phyloP scores from a whole-genome alignment of 192 early-diverging fungal species.

The Chytriomyces confervae region DNA sequence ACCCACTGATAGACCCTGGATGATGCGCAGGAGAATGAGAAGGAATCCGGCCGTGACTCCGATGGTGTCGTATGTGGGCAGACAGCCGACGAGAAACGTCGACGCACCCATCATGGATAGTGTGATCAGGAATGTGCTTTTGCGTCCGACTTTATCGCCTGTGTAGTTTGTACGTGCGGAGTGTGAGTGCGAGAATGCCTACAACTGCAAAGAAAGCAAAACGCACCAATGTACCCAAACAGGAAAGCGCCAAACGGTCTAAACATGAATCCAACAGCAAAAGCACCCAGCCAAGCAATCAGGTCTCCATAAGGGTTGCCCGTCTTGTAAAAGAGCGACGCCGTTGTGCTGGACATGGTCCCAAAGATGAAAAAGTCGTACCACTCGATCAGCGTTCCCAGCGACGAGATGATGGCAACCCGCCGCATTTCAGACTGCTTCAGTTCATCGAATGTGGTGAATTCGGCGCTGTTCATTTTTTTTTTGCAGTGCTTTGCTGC shows the following conservation, averaged over 20 bases:
- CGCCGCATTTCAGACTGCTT: background rate
- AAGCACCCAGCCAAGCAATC: constrained; percentile 26
- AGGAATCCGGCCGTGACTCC: constrained; percentile 26
- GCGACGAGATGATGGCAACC: background rate
- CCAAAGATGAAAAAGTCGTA: constrained; percentile 45
- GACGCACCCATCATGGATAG: constrained; percentile 29
- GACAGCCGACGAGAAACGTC: constrained; percentile 36
- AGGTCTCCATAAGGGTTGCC: constrained; percentile 8
- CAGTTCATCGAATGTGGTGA: background rate
- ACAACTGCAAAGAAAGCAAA: too few species aligned
- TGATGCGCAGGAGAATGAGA: constrained; percentile 32
- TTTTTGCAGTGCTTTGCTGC: too few species aligned
- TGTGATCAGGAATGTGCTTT: constrained; percentile 28
- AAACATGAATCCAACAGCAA: constrained; percentile 36
- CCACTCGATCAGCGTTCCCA: constrained; percentile 38
- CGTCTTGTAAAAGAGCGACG: constrained; percentile 28
- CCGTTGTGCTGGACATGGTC: background rate
- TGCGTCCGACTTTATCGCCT: constrained; percentile 27
- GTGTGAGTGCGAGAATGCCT: too few species aligned
- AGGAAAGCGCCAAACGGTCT: constrained; percentile 33
- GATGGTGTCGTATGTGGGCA: constrained; percentile 28
- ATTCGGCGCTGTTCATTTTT: background rate
- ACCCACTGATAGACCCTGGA: constrained; percentile 36
- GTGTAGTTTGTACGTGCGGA: too few species aligned
- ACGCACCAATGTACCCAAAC: constrained; percentile 27